Conservation (phyloP, 306 rosid genomes). For the Dryas alaskensis region DNA sequence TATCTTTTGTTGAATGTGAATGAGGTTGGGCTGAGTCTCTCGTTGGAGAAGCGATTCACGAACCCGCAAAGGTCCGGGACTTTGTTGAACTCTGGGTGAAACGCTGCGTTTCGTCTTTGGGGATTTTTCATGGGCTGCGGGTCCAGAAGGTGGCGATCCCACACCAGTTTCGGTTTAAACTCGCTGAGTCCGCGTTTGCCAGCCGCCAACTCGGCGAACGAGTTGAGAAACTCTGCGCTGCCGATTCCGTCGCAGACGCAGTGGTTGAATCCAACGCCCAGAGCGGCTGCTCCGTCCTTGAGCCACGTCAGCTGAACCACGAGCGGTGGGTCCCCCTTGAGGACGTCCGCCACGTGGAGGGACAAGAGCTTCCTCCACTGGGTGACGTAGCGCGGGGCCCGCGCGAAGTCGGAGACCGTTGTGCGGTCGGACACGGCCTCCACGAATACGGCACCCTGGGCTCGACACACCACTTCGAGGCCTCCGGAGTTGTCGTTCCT, state of each 20-base stretch:
- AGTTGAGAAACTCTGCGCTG: conserved; percentile 66
- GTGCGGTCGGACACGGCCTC: conserved; percentile 56
- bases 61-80: conserved; percentile 71
- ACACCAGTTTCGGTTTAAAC: conserved; percentile 37
- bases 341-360: conserved; percentile 56
- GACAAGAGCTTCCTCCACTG: conserved; percentile 70
- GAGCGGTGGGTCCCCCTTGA: conserved; percentile 66
- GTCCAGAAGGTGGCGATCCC: conserved; percentile 74
- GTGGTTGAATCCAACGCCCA: conserved; percentile 76
- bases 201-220: conserved; percentile 47
- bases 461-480: conserved; percentile 63
- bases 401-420: conserved; percentile 38
- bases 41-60: conserved; percentile 47
- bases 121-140: neutral
- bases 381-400: conserved; percentile 52
- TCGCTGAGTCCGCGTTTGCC: conserved; percentile 27
- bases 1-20: conserved; percentile 35
- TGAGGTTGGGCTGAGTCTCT: conserved; percentile 55
- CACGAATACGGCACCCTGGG: conserved; percentile 70
- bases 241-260: conserved; percentile 80
- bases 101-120: neutral
- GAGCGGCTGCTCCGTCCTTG: conserved; percentile 62
- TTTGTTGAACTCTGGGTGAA: conserved; percentile 47
- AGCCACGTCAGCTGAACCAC: conserved; percentile 84
- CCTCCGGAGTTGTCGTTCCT: conserved; percentile 36